Evolutionary conservation across 202 grass and related monocot species (phyloP), one percentile per base, ranked within the genome.

Genomic region (Carex arenaria): DNA sequence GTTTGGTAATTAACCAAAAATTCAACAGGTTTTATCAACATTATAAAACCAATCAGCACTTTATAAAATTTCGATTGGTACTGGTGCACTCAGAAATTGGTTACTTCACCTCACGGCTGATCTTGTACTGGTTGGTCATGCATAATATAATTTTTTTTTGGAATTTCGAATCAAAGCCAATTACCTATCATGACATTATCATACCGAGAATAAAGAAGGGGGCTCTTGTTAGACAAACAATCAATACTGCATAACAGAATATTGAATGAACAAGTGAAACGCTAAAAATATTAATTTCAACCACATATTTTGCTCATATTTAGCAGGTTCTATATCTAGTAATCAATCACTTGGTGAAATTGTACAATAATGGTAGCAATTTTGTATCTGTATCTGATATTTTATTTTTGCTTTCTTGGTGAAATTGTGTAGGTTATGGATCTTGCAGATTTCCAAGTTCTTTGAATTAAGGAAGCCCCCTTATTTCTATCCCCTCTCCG

Each of bases 391-490:
- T 36, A 69, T 9, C 47, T n/a, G n/a, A n/a, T n/a, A n/a, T n/a
- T n/a, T n/a, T n/a, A n/a, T n/a, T n/a, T n/a, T n/a, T n/a, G n/a
- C n/a, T n/a, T n/a, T n/a, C 17, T 84, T 67, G 4, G 10, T 20
- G 18, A 43, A 19, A 64, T 40, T 55, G 26, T 77, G 36, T 86
- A 94, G 93, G 93, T 67, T 66, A 89, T 32, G 90, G 86, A 84
- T 92, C 88, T 63, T 92, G 93, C 86, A 92, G 80, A 85, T 90
- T 87, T 81, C 79, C 68, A 18, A 90, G 82, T 80, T 89, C 87
- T 13, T 82, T 85, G 78, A 83, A 30, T 22, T 92, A 59, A 83
- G 55, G 42, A 53, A 31, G 32, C 17, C 18, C 17, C 59, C 3
- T 32, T 63, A 30, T 45, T 43, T 80, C 0, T 17, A 45, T 43